These are phyloP conservation scores for Lolium multiflorum DNA, from an alignment of 176 grass and related monocot species.

Conservation along the genomic window DNA sequence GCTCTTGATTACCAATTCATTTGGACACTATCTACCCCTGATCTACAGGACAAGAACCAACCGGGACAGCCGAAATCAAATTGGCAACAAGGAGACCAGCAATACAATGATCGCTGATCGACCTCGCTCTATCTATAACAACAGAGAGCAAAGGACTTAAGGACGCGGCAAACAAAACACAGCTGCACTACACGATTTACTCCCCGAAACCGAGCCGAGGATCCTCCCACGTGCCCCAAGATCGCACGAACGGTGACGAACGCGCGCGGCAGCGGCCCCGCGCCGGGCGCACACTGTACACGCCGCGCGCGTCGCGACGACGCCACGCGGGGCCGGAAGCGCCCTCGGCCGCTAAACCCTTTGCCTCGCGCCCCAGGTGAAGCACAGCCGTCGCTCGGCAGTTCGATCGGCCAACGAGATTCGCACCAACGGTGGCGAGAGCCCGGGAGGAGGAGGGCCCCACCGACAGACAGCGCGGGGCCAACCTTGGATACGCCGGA, in stretches of 20 bases:
- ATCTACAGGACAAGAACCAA: neutral
- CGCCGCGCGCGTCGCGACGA: slow-evolving; percentile 3
- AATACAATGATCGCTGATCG: neutral
- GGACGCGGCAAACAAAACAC: neutral
- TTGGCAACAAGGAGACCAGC: neutral
- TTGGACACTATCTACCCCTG: neutral
- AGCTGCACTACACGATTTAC: neutral
- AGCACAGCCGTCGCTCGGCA: neutral
- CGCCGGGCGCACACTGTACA: neutral
- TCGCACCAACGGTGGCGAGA: slow-evolving; percentile 19
- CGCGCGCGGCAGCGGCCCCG: neutral
- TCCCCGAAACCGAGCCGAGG: no score
- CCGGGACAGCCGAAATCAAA: neutral
- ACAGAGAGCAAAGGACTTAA: neutral
- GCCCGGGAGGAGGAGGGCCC: neutral
- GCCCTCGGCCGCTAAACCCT: slow-evolving; percentile 29
- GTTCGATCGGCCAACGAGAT: neutral
- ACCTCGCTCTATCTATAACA: neutral
- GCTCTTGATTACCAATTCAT: neutral
- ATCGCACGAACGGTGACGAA: slow-evolving; percentile 31
- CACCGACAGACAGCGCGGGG: neutral
- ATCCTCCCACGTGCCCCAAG: neutral
- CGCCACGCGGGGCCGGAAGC: slow-evolving; percentile 35
- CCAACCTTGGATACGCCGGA: neutral
- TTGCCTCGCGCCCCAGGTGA: neutral